Base-by-base conservation (phyloP, 345 rosid species). In the Psidium friedrichsthalianum region DNA sequence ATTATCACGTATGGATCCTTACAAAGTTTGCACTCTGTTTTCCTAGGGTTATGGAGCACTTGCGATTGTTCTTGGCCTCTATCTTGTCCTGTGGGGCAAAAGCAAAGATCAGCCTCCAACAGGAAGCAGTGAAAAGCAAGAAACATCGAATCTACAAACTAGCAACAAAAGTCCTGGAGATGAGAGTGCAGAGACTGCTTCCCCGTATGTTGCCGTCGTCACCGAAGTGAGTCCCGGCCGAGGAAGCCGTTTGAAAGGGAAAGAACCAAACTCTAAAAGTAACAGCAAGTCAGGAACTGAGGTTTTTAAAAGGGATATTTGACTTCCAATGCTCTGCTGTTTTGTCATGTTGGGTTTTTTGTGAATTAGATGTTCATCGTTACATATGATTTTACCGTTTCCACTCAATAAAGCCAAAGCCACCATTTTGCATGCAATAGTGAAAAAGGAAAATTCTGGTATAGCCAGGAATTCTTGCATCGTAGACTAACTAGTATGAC, bases 51-150 rank as follows among this genome's bases (percentile, higher is more conserved):
- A 74, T 93, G 78, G 98, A 85, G 95, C 96, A 76, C 4, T 88
- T 8, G 93, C 92, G 64, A 94, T 96, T 85, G 93, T 94, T 6
- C 69, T 88, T 27, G 99, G 99, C 15, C 89, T 96, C 20, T 95
- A 96, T 47, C 82, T 93, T 18, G 94, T 95, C 54, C 87, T 96
- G 47, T 96, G 98, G 99, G 98, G 98, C 10, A 94, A 94, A 83
- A 91, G 93, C 88, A 92, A n/a, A 86, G 98, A 96, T 88, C 87
- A 88, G 82, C 56, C 56, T 84, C 57, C 83, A 29, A 59, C 58
- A 64, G 57, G 89, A 27, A 32, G 54, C 51, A 76, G 29, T n/a
- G 83, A 86, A 14, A 76, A 89, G 53, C 78, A 16, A 64, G 78
- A 64, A 40, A 16, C 44, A 9, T 64, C 44, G 24, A 64, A 64